These are phyloP conservation scores for Coleophoma crateriformis DNA, from an alignment of 2,329 filamentous ascomycete species.

Conservation along the genomic window DNA sequence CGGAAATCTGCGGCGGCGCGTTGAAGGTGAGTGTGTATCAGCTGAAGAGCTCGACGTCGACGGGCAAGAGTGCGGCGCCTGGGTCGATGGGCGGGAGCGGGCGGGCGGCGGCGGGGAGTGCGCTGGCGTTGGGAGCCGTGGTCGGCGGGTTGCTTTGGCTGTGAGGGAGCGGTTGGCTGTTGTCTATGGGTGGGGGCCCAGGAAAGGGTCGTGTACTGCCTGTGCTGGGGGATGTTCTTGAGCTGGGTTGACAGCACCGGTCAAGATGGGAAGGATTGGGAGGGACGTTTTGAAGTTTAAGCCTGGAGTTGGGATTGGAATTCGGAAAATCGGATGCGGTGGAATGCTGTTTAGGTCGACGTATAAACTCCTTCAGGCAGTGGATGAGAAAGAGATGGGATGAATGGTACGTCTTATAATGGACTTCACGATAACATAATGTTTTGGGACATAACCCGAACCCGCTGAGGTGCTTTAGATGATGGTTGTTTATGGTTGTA, in stretches of 20 bases:
- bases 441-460: too few species aligned
- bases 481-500: neutral
- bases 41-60: slow-evolving; percentile 1
- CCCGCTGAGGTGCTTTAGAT: neutral
- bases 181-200: too few species aligned
- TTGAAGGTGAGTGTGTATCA: slow-evolving; percentile 43
- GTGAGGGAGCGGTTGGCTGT: neutral
- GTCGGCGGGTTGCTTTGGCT: slow-evolving; percentile 14
- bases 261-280: neutral
- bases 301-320: neutral
- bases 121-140: slow-evolving; percentile 17
- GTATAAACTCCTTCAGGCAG: neutral
- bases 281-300: neutral
- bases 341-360: neutral
- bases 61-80: slow-evolving; percentile 10
- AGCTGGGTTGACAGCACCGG: too few species aligned
- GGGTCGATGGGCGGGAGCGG: slow-evolving; percentile 8
- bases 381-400: too few species aligned
- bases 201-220: too few species aligned
- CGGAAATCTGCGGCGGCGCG: slow-evolving; percentile 47
- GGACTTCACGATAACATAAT: too few species aligned
- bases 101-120: slow-evolving; percentile 4
- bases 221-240: too few species aligned
- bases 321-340: neutral
- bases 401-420: too few species aligned